Conservation (phyloP, 345 rosid species). For the Eucalyptus grandis region DNA sequence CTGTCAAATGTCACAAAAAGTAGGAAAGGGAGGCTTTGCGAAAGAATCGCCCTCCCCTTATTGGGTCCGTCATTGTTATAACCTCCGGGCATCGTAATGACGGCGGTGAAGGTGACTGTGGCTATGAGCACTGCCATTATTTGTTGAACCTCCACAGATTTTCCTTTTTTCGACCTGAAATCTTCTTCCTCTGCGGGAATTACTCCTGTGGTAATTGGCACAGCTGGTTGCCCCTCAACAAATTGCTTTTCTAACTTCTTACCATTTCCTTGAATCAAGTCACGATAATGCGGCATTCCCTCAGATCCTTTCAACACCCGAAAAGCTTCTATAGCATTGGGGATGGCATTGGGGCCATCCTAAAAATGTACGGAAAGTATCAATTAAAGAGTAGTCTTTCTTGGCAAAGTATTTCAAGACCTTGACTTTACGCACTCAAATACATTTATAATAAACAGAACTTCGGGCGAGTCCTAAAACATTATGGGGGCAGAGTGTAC, state of each 20-base stretch:
- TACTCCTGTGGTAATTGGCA: not conserved
- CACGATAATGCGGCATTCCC: rapidly evolving
- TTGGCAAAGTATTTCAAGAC: not conserved
- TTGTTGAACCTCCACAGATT: not conserved
- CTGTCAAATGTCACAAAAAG: rapidly evolving
- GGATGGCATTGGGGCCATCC: rapidly evolving
- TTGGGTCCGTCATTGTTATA: not conserved
- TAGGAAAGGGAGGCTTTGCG: rapidly evolving
- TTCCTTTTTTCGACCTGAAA: rapidly evolving
- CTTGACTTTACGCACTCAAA: not conserved
- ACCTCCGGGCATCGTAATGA: not conserved
- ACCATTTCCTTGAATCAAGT: rapidly evolving
- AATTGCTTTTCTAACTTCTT: not conserved
- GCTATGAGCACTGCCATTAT: not conserved
- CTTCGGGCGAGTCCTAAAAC: not conserved
- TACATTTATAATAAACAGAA: not conserved
- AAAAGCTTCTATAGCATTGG: rapidly evolving
- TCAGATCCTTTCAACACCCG: not conserved
- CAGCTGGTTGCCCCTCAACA: not conserved
- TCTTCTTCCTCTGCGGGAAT: not conserved
- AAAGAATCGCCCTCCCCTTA: not conserved
- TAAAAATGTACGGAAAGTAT: not conserved
- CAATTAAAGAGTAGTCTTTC: not conserved
- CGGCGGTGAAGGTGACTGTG: not conserved
- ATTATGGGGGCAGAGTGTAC: not conserved